phyloP scores from a whole-genome alignment of 257 asterid genomes.

The Solanum bulbocastanum region DNA sequence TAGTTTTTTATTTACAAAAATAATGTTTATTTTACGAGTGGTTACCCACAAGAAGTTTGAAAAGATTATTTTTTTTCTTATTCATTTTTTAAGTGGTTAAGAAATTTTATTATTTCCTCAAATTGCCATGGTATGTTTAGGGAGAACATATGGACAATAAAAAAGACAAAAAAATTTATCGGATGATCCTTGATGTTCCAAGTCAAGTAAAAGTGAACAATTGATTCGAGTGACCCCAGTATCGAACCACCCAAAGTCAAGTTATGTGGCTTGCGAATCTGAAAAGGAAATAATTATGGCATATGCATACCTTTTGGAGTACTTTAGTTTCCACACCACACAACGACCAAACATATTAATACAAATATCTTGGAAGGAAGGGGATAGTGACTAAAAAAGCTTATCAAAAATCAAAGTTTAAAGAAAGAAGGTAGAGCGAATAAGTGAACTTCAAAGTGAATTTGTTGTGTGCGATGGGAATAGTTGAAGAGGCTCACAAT shows the following conservation, averaged over 20 bases:
- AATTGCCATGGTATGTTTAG: not conserved
- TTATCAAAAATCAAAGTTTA: not conserved
- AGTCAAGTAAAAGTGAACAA: not conserved
- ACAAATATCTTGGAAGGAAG: not conserved
- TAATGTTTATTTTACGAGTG: not conserved
- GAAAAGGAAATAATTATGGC: not conserved
- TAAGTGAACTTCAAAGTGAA: not conserved
- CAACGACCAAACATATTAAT: not conserved
- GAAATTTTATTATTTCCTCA: not conserved
- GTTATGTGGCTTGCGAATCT: not conserved
- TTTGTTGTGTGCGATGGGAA: not conserved
- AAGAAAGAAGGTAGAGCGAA: not conserved
- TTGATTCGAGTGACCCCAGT: not conserved
- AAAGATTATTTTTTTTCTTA: not conserved
- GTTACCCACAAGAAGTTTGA: not conserved
- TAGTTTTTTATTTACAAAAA: too few species aligned
- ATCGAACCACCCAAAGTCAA: not conserved
- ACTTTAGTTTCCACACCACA: not conserved
- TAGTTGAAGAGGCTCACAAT: conserved; percentile 20
- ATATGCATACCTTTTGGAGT: not conserved
- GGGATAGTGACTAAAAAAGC: not conserved
- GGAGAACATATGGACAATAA: too few species aligned
- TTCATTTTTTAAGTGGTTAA: not conserved
- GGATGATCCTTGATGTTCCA: not conserved
- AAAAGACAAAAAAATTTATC: not conserved